Evolutionary conservation across 2,329 filamentous ascomycete genomes (phyloP).

Genomic region (Penicillium sp.): DNA sequence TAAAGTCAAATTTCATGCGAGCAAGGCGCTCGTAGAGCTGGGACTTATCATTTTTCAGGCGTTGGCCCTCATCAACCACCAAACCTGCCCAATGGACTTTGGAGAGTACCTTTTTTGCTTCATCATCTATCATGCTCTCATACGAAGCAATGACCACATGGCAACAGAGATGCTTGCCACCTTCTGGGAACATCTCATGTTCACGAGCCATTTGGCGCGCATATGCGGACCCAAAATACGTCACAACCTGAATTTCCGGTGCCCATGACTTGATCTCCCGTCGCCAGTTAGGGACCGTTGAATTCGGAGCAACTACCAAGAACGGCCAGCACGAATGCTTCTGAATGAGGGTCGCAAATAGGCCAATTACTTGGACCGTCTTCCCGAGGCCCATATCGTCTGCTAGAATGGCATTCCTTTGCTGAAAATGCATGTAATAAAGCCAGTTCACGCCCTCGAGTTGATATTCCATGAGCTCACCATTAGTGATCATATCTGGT

Average conservation of each 20-base stretch:
- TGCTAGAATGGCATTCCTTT: conserved; percentile 84
- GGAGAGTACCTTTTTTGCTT: conserved; percentile 65
- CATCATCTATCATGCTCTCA: conserved; percentile 77
- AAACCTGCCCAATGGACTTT: conserved; percentile 80
- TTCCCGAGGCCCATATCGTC: conserved; percentile 99
- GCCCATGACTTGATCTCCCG: conserved; percentile 94
- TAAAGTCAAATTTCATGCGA: conserved; percentile 75
- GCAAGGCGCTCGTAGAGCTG: conserved; percentile 74
- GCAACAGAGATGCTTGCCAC: conserved; percentile 68
- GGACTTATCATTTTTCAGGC: conserved; percentile 89
- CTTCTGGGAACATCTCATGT: conserved; percentile 77
- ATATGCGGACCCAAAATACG: conserved; percentile 78
- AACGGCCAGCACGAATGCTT: conserved; percentile 82
- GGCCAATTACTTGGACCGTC: conserved; percentile 86
- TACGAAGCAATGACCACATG: conserved; percentile 96
- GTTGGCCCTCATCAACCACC: conserved; percentile 92
- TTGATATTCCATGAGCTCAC: conserved; percentile 90
- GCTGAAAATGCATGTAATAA: conserved; percentile 80
- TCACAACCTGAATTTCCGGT: conserved; percentile 81
- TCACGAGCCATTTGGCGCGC: conserved; percentile 75
- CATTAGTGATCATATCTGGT: conserved; percentile 70
- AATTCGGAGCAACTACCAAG: conserved; percentile 88
- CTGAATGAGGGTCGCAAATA: conserved; percentile 72
- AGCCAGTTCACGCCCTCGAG: conserved; percentile 94
- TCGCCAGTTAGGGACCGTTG: conserved; percentile 96